These are phyloP conservation scores for Teratosphaeria epicoccoides DNA, from an alignment of 2,329 filamentous ascomycete genomes.

Conservation along the genomic window DNA sequence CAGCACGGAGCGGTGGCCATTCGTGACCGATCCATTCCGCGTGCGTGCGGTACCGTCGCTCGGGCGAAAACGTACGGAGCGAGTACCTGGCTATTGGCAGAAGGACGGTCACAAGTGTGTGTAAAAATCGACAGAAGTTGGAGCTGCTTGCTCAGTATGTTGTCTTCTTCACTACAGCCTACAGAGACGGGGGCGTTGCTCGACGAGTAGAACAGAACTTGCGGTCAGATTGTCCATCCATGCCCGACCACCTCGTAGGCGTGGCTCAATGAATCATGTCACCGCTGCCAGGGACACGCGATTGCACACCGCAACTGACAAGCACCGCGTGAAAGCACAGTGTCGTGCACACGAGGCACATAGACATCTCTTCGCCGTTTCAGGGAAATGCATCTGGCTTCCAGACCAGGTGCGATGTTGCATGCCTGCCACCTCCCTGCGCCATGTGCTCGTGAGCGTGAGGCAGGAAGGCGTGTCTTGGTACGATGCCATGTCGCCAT, in stretches of 20 bases:
- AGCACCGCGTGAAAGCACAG: no score
- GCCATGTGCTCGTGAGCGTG: neutral
- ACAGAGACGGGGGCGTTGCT: no score
- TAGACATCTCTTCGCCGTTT: neutral
- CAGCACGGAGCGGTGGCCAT: no score
- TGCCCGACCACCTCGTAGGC: no score
- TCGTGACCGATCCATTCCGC: no score
- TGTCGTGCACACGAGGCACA: neutral
- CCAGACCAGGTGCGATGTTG: neutral
- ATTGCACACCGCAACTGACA: no score
- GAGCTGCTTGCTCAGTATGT: neutral
- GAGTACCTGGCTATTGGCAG: neutral
- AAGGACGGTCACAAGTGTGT: neutral
- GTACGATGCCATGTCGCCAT: neutral
- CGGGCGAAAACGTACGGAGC: neutral
- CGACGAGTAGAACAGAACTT: no score
- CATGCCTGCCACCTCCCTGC: neutral
- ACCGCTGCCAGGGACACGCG: no score
- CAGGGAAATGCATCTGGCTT: neutral
- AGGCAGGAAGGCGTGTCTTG: neutral
- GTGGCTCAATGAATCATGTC: neutral
- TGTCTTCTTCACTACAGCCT: no score
- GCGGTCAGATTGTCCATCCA: neutral
- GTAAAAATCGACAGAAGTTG: neutral
- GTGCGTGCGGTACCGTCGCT: neutral